Conservation (phyloP, 1,284 basidiomycete species). For the Ustilago tritici region DNA sequence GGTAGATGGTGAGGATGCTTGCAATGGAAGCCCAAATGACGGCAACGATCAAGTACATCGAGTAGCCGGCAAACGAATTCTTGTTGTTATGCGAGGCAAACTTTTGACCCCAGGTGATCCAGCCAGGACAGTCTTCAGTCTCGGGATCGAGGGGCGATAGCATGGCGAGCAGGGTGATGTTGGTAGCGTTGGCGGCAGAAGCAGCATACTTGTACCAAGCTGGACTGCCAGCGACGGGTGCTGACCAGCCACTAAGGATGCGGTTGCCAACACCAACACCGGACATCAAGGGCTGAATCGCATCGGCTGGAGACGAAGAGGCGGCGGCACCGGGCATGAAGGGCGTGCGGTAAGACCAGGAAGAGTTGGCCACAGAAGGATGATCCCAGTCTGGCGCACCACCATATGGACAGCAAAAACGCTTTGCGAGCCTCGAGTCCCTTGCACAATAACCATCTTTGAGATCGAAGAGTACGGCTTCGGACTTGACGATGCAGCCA, state of each 20-base stretch:
- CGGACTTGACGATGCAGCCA: constrained; percentile 85
- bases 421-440: constrained; percentile 80
- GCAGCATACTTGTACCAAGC: constrained; percentile 55
- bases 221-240: constrained; percentile 58
- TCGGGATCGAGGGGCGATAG: constrained; percentile 37
- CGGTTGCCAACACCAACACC: constrained; percentile 53
- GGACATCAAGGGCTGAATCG: constrained; percentile 37
- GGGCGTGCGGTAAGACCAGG: constrained; percentile 40
- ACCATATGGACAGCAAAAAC: constrained; percentile 79
- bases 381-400: constrained; percentile 48
- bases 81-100: constrained; percentile 24
- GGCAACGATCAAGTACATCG: constrained; percentile 75
- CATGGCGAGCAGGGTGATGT: constrained; percentile 21
- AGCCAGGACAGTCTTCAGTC: constrained; percentile 75
- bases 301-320: constrained; percentile 21
- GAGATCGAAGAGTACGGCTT: constrained; percentile 91
- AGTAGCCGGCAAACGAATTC: constrained; percentile 77
- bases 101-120: constrained; percentile 77
- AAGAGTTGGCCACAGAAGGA: constrained; percentile 21
- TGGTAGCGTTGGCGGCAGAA: constrained; percentile 5
- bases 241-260: constrained; percentile 58
- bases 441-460: constrained; percentile 88
- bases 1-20: constrained; percentile 82
- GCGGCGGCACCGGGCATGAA: constrained; percentile 23
- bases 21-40: constrained; percentile 61